Base-by-base conservation (phyloP, 208 protist species). In the Crithidia bombi region DNA sequence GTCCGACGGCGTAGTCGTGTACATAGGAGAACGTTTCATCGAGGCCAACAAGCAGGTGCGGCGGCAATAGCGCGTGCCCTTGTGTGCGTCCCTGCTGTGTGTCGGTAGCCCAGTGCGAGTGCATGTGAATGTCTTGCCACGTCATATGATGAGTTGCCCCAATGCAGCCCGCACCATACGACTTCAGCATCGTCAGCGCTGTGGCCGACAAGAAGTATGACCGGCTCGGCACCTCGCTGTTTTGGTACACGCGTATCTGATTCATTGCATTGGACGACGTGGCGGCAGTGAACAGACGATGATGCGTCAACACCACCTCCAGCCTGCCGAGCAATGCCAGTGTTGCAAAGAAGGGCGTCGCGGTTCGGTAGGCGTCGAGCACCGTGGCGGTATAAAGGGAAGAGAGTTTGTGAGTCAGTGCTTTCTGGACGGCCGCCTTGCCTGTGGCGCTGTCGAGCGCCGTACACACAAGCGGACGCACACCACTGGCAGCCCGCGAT, bases 1-100 rank as follows among this genome's bases (percentile, higher is more conserved):
- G 69, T 1, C 81, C 88, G 12, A 85, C 68, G 11, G 81, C 78
- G 78, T 89, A 95, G 44, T 66, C 78, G 21, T 91, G 78, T 5
- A 92, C 71, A 65, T 91, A 93, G 21, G 80, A 90, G 72, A 90
- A 90, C 14, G 90, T 92, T 23, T 77, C 65, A 32, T 79, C 87
- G 0, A 95, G 69, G 1, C 90, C 90, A 12, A 89, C 72, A 25
- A 83, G 67, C n/a, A 87, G 36, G 1, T 75, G 77, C 17, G 85
- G 56, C 5, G 63, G 58, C 36, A 66, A 63, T 25, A 95, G 66
- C 4, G 75, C 73, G 56, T 82, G 77, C 3, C 69, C 76, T 23
- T 68, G 57, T 12, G 63, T 79, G 11, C 63, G 65, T n/a, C 78
- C 67, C 39, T 73, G 26, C 62, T 93, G 90, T 15, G 73, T 72